A percentile compares a stretch with the other conserved stretches of the same genome.
phyloP scores from a whole-genome alignment of 495 filamentous ascomycete genomes.

The Aspergillus coremiiformis region DNA sequence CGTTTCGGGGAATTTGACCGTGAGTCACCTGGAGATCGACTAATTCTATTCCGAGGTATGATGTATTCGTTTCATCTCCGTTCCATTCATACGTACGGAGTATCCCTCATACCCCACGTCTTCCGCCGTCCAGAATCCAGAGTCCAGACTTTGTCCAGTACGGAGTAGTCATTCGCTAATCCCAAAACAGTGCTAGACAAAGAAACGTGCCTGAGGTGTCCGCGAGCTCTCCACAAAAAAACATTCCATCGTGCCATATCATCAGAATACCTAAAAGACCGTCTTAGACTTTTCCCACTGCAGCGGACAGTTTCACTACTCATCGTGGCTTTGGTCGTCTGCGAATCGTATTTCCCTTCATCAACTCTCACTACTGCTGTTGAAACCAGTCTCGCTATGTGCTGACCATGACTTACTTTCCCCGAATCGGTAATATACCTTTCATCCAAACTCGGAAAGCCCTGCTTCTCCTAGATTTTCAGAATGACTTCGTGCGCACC shows the following conservation, averaged over 20 bases:
- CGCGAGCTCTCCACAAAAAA: neutral
- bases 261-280: neutral
- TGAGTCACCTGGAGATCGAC: too few species aligned
- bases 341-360: neutral
- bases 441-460: constrained; percentile 69
- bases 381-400: constrained; percentile 7
- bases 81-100: too few species aligned
- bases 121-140: too few species aligned
- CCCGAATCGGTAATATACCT: constrained; percentile 35
- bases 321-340: neutral
- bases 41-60: too few species aligned
- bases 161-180: neutral
- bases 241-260: neutral
- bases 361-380: too few species aligned
- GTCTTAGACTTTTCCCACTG: neutral
- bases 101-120: too few species aligned
- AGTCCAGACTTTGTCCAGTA: too few species aligned
- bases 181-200: neutral
- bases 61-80: neutral
- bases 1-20: too few species aligned
- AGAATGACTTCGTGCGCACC: constrained; percentile 79
- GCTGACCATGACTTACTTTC: constrained; percentile 32
- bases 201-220: neutral
- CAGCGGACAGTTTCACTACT: too few species aligned
- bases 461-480: constrained; percentile 76